Percentiles rank a stretch among this genome's conserved stretches.
Conservation (phyloP, 2,329 filamentous ascomycete species). For the Trichoderma koningii region DNA sequence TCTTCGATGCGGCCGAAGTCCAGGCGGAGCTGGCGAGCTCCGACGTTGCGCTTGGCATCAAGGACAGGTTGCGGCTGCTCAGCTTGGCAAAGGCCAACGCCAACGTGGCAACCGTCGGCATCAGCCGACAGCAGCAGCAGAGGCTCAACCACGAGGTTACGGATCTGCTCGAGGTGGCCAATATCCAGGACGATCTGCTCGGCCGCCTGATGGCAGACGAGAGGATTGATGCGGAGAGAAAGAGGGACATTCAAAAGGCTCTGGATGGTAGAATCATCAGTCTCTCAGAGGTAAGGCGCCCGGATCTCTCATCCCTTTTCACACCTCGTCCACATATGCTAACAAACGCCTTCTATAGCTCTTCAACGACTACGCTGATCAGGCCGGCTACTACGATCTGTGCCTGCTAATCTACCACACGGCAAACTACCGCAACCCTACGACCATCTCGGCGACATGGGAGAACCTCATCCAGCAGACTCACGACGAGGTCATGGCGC, state of each 20-base stretch:
- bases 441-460: slow-evolving; percentile 85
- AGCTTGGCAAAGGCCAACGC: slow-evolving; percentile 91
- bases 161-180: slow-evolving; percentile 86
- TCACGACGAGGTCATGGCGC: slow-evolving; percentile 58
- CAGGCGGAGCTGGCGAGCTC: slow-evolving; percentile 83
- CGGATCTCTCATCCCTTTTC: not conserved
- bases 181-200: slow-evolving; percentile 90
- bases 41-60: slow-evolving; percentile 76
- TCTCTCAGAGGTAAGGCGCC: slow-evolving; percentile 69
- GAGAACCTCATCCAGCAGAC: slow-evolving; percentile 73
- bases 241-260: slow-evolving; percentile 62
- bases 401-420: slow-evolving; percentile 90
- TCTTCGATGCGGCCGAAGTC: slow-evolving; percentile 83
- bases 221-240: slow-evolving; percentile 66
- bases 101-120: slow-evolving; percentile 75
- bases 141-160: slow-evolving; percentile 81
- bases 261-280: slow-evolving; percentile 78
- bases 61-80: slow-evolving; percentile 84
- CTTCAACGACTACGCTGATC: slow-evolving; percentile 90
- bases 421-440: slow-evolving; percentile 85
- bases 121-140: slow-evolving; percentile 80
- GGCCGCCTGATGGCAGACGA: slow-evolving; percentile 73
- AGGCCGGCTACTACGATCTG: slow-evolving; percentile 89
- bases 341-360: slow-evolving; percentile 55
- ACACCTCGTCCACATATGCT: slow-evolving; percentile 25